Conservation (phyloP, 2,329 filamentous ascomycete genomes). For the Didymella pinodella region DNA sequence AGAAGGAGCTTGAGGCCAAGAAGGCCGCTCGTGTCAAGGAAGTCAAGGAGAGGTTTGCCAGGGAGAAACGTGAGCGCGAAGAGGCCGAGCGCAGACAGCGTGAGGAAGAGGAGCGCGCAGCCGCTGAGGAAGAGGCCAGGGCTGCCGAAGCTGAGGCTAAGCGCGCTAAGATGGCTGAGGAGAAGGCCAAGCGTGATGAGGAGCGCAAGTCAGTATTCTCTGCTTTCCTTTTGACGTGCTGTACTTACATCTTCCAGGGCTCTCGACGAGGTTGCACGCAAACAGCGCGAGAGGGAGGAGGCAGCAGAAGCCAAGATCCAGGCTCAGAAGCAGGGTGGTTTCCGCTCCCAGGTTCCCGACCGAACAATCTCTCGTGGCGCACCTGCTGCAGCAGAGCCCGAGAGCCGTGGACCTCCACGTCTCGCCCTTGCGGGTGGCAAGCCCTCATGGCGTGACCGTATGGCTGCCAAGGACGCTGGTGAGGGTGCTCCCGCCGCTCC, state of each 20-base stretch:
- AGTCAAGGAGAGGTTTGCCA: slow-evolving; percentile 79
- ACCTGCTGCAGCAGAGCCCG: slow-evolving; percentile 20
- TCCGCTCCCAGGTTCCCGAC: slow-evolving; percentile 47
- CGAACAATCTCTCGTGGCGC: slow-evolving; percentile 34
- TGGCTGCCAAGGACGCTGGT: slow-evolving; percentile 59
- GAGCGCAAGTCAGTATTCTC: slow-evolving; percentile 62
- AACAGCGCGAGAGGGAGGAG: slow-evolving; percentile 83
- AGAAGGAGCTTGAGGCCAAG: slow-evolving; percentile 91
- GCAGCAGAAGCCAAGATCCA: slow-evolving; percentile 81
- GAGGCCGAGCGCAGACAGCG: slow-evolving; percentile 78
- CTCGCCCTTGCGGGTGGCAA: slow-evolving; percentile 69
- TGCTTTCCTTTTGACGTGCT: not conserved
- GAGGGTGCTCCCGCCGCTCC: slow-evolving; percentile 45
- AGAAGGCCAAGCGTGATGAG: slow-evolving; percentile 67
- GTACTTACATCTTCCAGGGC: slow-evolving; percentile 55
- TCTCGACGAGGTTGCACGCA: slow-evolving; percentile 67
- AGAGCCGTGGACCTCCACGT: slow-evolving; percentile 63
- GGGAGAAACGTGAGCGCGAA: slow-evolving; percentile 84
- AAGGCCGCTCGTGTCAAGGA: slow-evolving; percentile 89
- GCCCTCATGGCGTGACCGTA: slow-evolving; percentile 76
- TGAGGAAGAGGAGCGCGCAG: slow-evolving; percentile 86
- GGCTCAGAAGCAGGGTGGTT: slow-evolving; percentile 63
- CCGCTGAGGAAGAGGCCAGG: slow-evolving; percentile 86
- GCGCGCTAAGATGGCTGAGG: slow-evolving; percentile 75
- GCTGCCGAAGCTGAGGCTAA: slow-evolving; percentile 80